These are phyloP conservation scores for Penstemon davidsonii DNA, from an alignment of 257 asterid species.

Conservation along the genomic window DNA sequence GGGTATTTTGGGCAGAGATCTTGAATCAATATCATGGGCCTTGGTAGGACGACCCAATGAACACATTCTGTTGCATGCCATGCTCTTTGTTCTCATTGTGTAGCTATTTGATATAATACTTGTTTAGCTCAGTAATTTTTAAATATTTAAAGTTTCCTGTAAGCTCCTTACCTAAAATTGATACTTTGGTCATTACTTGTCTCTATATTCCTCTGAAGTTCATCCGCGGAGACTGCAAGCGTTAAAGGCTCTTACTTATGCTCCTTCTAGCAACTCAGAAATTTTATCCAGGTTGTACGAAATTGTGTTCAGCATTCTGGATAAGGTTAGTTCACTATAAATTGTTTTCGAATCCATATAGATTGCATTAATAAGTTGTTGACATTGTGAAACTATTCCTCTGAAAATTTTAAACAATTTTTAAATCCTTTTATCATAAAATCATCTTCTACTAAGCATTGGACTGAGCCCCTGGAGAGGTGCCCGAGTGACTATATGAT, in stretches of 20 bases:
- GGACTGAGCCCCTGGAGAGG: neutral
- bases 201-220: slow-evolving; percentile 60
- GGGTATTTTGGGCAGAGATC: slow-evolving; percentile 1
- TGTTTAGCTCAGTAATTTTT: slow-evolving; percentile 1
- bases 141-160: slow-evolving; percentile 20
- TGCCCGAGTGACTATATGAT: neutral
- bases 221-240: slow-evolving; percentile 99
- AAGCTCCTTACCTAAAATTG: slow-evolving; percentile 20
- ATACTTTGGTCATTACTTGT: slow-evolving; percentile 25
- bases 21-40: neutral
- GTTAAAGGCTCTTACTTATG: slow-evolving; percentile 91
- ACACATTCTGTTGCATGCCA: neutral
- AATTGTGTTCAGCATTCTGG: slow-evolving; percentile 89
- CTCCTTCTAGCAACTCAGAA: slow-evolving; percentile 91
- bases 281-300: slow-evolving; percentile 85
- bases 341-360: neutral
- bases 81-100: slow-evolving; percentile 2
- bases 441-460: neutral
- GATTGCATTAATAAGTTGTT: slow-evolving; percentile 7
- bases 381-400: neutral
- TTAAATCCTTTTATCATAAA: neutral
- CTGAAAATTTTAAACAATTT: slow-evolving; percentile 1
- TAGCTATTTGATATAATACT: slow-evolving; percentile 2
- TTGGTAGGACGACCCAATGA: neutral
- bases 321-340: slow-evolving; percentile 63